Evolutionary conservation across 2,329 filamentous ascomycete genomes (phyloP).

Genomic region (Amylocarpus encephaloides): DNA sequence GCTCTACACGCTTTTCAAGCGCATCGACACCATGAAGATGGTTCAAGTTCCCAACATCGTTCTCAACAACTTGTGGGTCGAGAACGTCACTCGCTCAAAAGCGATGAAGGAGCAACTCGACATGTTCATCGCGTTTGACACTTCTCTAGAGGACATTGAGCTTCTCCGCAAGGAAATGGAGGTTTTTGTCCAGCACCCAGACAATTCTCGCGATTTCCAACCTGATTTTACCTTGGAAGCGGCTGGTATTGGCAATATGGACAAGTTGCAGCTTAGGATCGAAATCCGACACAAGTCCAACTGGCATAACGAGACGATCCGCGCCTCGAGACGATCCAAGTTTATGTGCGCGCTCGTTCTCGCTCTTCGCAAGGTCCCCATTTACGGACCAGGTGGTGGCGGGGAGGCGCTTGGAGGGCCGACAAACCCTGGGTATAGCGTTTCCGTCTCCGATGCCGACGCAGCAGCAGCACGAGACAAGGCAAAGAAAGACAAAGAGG

Average conservation of each 20-base stretch:
- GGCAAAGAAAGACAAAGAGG: slow-evolving; percentile 54
- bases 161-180: slow-evolving; percentile 79
- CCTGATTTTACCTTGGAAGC: slow-evolving; percentile 75
- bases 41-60: slow-evolving; percentile 80
- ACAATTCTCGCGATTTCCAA: slow-evolving; percentile 88
- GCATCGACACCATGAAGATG: slow-evolving; percentile 73
- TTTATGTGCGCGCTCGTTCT: slow-evolving; percentile 92
- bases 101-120: slow-evolving; percentile 81
- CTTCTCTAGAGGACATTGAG: slow-evolving; percentile 83
- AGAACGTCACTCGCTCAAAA: slow-evolving; percentile 86
- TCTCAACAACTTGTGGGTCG: slow-evolving; percentile 88
- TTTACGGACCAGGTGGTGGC: slow-evolving; percentile 73
- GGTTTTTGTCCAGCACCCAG: slow-evolving; percentile 72
- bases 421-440: slow-evolving; percentile 74
- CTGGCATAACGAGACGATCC: slow-evolving; percentile 80
- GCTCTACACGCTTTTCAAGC: slow-evolving; percentile 85
- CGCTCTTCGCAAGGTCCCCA: slow-evolving; percentile 80
- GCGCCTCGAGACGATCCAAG: slow-evolving; percentile 77
- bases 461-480: slow-evolving; percentile 59
- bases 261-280: slow-evolving; percentile 78
- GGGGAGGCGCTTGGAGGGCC: slow-evolving; percentile 55
- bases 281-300: slow-evolving; percentile 90
- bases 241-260: slow-evolving; percentile 71
- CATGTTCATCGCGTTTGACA: slow-evolving; percentile 78
- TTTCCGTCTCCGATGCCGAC: slow-evolving; percentile 63